Conservation (phyloP, 2,329 filamentous ascomycete genomes). For the Fusarium sp. region DNA sequence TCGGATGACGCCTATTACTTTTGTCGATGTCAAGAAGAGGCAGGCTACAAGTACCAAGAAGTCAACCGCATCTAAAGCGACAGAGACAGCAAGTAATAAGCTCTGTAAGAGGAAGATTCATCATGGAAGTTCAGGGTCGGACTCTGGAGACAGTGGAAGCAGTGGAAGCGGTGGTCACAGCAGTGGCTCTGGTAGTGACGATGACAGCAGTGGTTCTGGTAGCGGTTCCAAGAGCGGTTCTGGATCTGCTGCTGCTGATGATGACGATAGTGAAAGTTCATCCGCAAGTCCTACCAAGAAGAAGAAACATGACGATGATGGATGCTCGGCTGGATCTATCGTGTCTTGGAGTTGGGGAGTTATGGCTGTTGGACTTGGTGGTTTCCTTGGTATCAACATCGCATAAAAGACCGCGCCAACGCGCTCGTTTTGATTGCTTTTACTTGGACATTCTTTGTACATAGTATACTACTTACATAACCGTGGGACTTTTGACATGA, state of each 20-base stretch:
- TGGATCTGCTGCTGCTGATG: neutral
- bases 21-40: constrained; percentile 23
- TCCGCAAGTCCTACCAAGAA: constrained; percentile 4
- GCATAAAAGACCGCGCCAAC: neutral
- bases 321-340: constrained; percentile 14
- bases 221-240: neutral
- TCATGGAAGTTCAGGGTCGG: neutral
- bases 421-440: neutral
- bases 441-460: neutral
- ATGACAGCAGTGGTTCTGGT: neutral
- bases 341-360: constrained; percentile 7
- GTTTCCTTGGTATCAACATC: constrained; percentile 12
- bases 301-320: neutral
- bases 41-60: neutral
- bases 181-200: neutral
- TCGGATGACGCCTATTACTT: constrained; percentile 41
- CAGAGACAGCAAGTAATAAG: neutral
- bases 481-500: neutral
- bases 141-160: neutral
- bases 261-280: neutral
- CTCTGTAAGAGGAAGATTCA: constrained; percentile 23
- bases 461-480: neutral
- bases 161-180: neutral
- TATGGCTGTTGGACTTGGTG: constrained; percentile 12
- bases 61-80: neutral